A percentile compares a stretch with the other conserved stretches of the same genome.
Conservation (phyloP, 2,329 filamentous ascomycete genomes). For the Verticillium tricorpus region DNA sequence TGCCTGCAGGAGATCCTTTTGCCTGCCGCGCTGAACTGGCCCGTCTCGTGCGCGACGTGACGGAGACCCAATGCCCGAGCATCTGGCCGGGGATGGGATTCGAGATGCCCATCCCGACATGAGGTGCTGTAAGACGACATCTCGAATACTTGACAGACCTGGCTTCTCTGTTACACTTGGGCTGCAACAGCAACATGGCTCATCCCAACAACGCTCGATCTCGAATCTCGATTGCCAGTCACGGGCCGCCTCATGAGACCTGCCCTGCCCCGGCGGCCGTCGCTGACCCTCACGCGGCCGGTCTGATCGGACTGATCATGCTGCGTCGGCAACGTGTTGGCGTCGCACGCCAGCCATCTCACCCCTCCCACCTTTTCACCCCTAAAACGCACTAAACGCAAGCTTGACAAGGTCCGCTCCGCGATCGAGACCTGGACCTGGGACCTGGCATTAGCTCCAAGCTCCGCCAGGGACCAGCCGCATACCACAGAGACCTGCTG, state of each 20-base stretch:
- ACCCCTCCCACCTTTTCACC: not conserved
- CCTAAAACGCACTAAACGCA: not conserved
- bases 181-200: not conserved
- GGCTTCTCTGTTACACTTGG: not conserved
- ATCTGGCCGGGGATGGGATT: not conserved
- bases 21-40: not conserved
- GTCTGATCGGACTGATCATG: not conserved
- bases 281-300: not conserved
- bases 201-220: not conserved
- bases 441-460: slow-evolving; percentile 3
- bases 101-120: not conserved
- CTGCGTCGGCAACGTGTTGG: not conserved
- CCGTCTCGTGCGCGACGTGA: not conserved
- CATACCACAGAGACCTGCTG: not conserved
- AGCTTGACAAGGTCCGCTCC: not conserved
- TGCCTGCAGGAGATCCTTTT: slow-evolving; percentile 20
- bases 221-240: not conserved
- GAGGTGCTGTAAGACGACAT: not conserved
- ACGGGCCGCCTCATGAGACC: not conserved
- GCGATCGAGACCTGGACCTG: slow-evolving; percentile 1
- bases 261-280: not conserved
- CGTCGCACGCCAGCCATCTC: not conserved
- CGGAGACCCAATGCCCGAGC: not conserved
- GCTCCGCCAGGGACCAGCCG: not conserved
- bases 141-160: not conserved